Percentiles rank a stretch among this genome's conserved stretches.
These are phyloP conservation scores for Tetrapisispora pingtungensis DNA, from an alignment of 805 yeast species.

Conservation along the genomic window DNA sequence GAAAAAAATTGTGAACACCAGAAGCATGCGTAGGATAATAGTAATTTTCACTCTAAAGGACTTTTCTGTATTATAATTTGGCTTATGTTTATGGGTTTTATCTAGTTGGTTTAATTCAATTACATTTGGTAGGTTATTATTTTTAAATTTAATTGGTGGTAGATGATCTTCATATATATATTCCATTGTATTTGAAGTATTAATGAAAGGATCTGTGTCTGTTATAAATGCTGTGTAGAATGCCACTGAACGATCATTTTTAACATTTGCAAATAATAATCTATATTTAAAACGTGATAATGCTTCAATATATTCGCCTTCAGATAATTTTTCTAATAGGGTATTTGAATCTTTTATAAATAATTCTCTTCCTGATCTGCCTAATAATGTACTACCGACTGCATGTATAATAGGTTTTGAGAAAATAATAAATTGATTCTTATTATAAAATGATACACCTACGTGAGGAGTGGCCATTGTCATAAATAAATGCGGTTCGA, in stretches of 20 bases:
- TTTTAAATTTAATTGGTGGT: conserved; percentile 15
- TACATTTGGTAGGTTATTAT: conserved; percentile 18
- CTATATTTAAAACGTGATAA: conserved; percentile 47
- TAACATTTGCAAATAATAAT: conserved; percentile 58
- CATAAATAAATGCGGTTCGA: conserved; percentile 53
- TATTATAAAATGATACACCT: conserved; percentile 43
- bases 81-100: not conserved
- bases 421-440: conserved; percentile 15
- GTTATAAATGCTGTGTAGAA: conserved; percentile 77
- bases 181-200: conserved; percentile 38
- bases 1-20: conserved; percentile 9
- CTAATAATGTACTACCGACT: conserved; percentile 44
- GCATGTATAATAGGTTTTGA: conserved; percentile 34
- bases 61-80: not conserved
- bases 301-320: conserved; percentile 42
- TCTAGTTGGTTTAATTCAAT: conserved; percentile 19
- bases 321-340: conserved; percentile 34
- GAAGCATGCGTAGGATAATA: not conserved
- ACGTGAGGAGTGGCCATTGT: conserved; percentile 78
- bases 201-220: conserved; percentile 61
- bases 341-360: conserved; percentile 41
- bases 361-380: conserved; percentile 67
- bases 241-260: conserved; percentile 79
- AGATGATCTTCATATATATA: conserved; percentile 38
- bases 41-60: not conserved